Evolutionary conservation across 495 filamentous ascomycete genomes (phyloP).

Genomic region (Penicillium manginii): DNA sequence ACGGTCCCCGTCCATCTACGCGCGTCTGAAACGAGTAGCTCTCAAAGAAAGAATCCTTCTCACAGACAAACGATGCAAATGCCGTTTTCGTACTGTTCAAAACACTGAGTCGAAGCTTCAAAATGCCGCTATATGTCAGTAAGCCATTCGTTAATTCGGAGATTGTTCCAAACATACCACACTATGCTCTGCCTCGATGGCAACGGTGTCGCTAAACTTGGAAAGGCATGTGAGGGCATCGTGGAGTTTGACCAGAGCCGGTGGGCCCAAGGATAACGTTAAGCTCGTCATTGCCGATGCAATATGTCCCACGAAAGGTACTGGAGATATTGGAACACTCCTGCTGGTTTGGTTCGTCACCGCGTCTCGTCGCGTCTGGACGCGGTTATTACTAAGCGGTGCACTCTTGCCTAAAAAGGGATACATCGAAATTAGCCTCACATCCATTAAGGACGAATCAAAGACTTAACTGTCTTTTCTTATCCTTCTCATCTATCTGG

Average conservation of each 20-base stretch:
- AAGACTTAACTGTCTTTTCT: too few species aligned
- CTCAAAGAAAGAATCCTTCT: constrained; percentile 77
- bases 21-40: constrained; percentile 56
- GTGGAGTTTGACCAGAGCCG: constrained; percentile 73
- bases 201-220: constrained; percentile 91
- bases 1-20: constrained; percentile 10
- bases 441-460: too few species aligned
- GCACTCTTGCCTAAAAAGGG: neutral
- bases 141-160: neutral
- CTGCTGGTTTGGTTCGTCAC: neutral
- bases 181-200: constrained; percentile 78
- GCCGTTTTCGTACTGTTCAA: constrained; percentile 93
- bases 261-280: constrained; percentile 76
- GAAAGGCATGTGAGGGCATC: constrained; percentile 83
- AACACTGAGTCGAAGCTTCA: constrained; percentile 76
- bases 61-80: constrained; percentile 80
- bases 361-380: neutral
- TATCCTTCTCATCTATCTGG: too few species aligned
- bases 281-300: constrained; percentile 64
- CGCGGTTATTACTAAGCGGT: constrained; percentile 1
- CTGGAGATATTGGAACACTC: neutral
- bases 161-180: constrained; percentile 51
- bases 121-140: neutral
- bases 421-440: neutral
- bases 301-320: neutral